phyloP scores from a whole-genome alignment of 2,329 filamentous ascomycete species.

The Rutstroemia sp. region DNA sequence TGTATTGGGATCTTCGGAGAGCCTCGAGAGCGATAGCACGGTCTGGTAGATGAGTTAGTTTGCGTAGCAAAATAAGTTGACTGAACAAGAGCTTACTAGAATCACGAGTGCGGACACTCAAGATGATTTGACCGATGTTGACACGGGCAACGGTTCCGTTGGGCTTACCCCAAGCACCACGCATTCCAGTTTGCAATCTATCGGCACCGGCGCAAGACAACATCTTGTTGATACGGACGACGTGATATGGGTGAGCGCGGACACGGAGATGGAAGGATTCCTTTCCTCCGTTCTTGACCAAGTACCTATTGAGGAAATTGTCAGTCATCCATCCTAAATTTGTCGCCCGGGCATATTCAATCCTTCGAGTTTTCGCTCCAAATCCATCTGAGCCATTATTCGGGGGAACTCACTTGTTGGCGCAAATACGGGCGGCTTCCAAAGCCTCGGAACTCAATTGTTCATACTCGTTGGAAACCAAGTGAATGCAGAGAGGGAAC shows the following conservation, averaged over 20 bases:
- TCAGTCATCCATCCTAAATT: not conserved
- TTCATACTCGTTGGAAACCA: constrained; percentile 99
- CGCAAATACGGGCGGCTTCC: constrained; percentile 99
- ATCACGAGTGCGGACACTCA: constrained; percentile 96
- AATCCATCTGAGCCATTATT: not conserved
- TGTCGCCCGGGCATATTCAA: not conserved
- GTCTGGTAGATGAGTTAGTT: constrained; percentile 45
- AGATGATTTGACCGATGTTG: constrained; percentile 99
- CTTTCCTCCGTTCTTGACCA: constrained; percentile 66
- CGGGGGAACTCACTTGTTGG: constrained; percentile 72
- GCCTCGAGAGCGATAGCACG: constrained; percentile 93
- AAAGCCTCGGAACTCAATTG: constrained; percentile 99
- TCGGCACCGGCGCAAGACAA: constrained; percentile 99
- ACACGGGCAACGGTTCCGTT: constrained; percentile 98
- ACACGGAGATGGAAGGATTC: constrained; percentile 68
- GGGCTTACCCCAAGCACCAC: constrained; percentile 99
- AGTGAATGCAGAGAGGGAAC: constrained; percentile 98
- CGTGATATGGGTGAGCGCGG: constrained; percentile 97
- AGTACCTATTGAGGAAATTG: constrained; percentile 34
- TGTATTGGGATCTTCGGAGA: constrained; percentile 98
- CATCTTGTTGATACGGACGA: constrained; percentile 99
- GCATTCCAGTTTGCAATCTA: constrained; percentile 99
- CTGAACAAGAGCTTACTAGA: constrained; percentile 51
- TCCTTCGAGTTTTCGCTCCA: constrained; percentile 1
- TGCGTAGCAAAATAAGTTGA: not conserved